These are phyloP conservation scores for Candida gigantensis DNA, from an alignment of 1,139 yeast genomes.

Conservation along the genomic window DNA sequence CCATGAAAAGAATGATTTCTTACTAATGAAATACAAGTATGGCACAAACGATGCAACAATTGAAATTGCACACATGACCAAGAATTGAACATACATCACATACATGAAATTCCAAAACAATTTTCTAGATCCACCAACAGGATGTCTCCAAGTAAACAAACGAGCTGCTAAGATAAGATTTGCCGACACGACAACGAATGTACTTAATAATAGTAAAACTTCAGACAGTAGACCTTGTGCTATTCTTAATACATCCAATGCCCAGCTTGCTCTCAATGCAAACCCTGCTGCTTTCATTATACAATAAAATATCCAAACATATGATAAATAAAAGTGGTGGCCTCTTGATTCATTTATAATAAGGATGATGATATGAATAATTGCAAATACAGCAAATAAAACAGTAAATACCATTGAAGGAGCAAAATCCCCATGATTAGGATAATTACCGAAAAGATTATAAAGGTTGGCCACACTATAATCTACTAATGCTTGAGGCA, in stretches of 20 bases:
- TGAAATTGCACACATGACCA: conserved; percentile 32
- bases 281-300: conserved; percentile 33
- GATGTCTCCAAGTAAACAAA: conserved; percentile 49
- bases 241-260: conserved; percentile 24
- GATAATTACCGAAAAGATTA: conserved; percentile 40
- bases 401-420: conserved; percentile 36
- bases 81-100: conserved; percentile 30
- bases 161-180: conserved; percentile 46
- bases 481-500: conserved; percentile 23
- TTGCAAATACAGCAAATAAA: conserved; percentile 26
- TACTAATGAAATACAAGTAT: conserved; percentile 31
- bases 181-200: conserved; percentile 35
- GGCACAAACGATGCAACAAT: conserved; percentile 39
- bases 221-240: conserved; percentile 33
- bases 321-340: conserved; percentile 36
- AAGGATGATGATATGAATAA: conserved; percentile 31
- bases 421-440: conserved; percentile 27
- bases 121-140: conserved; percentile 44
- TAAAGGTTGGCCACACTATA: conserved; percentile 22
- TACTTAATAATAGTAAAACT: conserved; percentile 36
- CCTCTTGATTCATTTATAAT: conserved; percentile 34
- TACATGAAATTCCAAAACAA: conserved; percentile 40
- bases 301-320: conserved; percentile 35
- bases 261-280: conserved; percentile 33
- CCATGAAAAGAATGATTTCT: conserved; percentile 23